Conservation (phyloP, 1,284 basidiomycete genomes). For the Spongispora temasekensis region DNA sequence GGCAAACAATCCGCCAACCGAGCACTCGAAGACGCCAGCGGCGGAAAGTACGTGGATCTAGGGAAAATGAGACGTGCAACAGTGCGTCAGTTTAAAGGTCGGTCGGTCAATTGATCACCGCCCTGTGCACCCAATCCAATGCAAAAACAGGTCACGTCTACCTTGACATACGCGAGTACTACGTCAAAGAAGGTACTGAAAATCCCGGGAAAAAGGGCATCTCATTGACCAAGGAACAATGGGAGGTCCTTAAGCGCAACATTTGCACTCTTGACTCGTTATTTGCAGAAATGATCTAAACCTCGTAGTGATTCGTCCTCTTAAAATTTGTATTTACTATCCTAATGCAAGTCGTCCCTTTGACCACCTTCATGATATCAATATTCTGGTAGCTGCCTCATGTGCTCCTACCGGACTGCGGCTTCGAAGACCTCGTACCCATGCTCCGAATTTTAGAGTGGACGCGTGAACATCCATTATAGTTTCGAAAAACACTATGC, state of each 20-base stretch:
- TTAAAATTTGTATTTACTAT: not conserved
- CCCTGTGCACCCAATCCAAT: constrained; percentile 2
- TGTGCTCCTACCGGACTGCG: constrained; percentile 65
- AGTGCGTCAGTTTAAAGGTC: constrained; percentile 71
- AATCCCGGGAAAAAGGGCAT: constrained; percentile 87
- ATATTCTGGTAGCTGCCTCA: constrained; percentile 63
- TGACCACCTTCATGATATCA: constrained; percentile 39
- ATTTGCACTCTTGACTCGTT: constrained; percentile 51
- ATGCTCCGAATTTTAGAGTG: constrained; percentile 60
- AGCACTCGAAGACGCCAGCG: constrained; percentile 42
- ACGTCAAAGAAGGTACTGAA: constrained; percentile 51
- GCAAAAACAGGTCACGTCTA: constrained; percentile 45
- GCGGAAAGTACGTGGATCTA: constrained; percentile 65
- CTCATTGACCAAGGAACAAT: constrained; percentile 70
- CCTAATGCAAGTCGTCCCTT: not conserved
- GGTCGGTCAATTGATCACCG: not conserved
- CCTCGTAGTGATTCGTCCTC: not conserved
- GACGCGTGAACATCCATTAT: constrained; percentile 71
- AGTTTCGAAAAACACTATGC: constrained; percentile 54
- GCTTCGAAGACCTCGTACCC: constrained; percentile 62
- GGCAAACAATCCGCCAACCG: constrained; percentile 7
- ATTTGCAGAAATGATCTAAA: constrained; percentile 37
- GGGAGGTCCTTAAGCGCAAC: constrained; percentile 56
- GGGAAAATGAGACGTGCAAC: constrained; percentile 73
- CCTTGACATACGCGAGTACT: constrained; percentile 82